A percentile compares a stretch with the other conserved stretches of the same genome.
These are phyloP conservation scores for Leccinum subtestaceum DNA, from an alignment of 768 basidiomycete species.

Conservation along the genomic window DNA sequence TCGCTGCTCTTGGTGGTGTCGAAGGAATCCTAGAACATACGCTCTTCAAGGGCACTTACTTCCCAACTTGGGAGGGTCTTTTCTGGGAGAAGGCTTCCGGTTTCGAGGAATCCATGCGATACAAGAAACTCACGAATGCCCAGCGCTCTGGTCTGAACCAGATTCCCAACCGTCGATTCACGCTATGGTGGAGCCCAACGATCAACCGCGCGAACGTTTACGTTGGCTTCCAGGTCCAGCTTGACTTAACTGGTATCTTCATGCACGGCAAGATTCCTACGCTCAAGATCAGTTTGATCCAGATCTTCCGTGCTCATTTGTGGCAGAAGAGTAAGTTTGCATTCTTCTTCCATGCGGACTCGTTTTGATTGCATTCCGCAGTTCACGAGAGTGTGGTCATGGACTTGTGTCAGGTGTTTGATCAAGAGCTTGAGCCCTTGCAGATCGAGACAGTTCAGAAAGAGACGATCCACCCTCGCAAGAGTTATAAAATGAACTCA, in stretches of 20 bases:
- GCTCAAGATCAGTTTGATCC: slow-evolving; percentile 97
- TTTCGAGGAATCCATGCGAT: slow-evolving; percentile 94
- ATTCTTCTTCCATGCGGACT: slow-evolving; percentile 2
- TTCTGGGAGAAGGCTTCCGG: slow-evolving; percentile 99
- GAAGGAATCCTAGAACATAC: slow-evolving; percentile 97
- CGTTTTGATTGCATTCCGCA: slow-evolving; percentile 27
- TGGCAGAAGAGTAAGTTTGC: slow-evolving; percentile 94
- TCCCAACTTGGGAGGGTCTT: slow-evolving; percentile 97
- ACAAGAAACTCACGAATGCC: slow-evolving; percentile 96
- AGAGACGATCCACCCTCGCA: slow-evolving; percentile 98
- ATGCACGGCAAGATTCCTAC: slow-evolving; percentile 99
- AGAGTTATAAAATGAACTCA: slow-evolving; percentile 99
- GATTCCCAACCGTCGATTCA: slow-evolving; percentile 98
- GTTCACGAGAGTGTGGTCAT: slow-evolving; percentile 91
- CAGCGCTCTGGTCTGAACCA: slow-evolving; percentile 97
- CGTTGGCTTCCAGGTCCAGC: slow-evolving; percentile 99
- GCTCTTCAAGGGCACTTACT: slow-evolving; percentile 95
- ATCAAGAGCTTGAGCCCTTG: slow-evolving; percentile 95
- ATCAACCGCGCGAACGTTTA: slow-evolving; percentile 99
- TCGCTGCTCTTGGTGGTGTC: slow-evolving; percentile 95
- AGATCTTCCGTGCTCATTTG: slow-evolving; percentile 99
- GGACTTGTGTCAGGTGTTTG: slow-evolving; percentile 98
- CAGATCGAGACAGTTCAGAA: slow-evolving; percentile 99
- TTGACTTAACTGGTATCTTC: slow-evolving; percentile 96
- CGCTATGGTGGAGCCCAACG: slow-evolving; percentile 98